Percentiles rank a stretch among this genome's conserved stretches.
These are phyloP conservation scores for Meripilus lineatus DNA, from an alignment of 1,284 basidiomycete genomes.

Conservation along the genomic window DNA sequence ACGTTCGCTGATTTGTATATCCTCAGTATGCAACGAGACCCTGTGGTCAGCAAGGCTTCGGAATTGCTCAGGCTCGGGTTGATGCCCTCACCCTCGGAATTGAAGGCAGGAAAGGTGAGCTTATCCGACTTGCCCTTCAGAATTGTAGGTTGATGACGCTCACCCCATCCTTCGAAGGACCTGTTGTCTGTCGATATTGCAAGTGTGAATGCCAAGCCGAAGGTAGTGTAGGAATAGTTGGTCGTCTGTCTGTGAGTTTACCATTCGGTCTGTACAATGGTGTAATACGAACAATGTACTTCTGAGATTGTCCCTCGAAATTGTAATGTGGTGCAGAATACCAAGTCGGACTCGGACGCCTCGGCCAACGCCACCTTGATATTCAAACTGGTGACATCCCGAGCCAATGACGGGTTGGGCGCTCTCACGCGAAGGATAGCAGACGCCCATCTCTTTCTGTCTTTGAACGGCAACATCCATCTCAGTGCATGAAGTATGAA, in stretches of 20 bases:
- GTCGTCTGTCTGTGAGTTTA: background rate
- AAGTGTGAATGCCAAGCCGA: slow-evolving; percentile 21
- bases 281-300: too few species aligned
- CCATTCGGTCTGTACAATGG: background rate
- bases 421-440: too few species aligned
- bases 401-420: too few species aligned
- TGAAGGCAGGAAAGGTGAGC: slow-evolving; percentile 62
- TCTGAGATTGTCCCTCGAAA: too few species aligned
- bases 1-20: slow-evolving; percentile 2
- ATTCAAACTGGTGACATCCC: too few species aligned
- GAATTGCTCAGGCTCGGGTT: slow-evolving; percentile 76
- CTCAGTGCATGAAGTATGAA: too few species aligned
- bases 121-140: background rate
- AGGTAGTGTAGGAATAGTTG: slow-evolving; percentile 13
- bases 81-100: slow-evolving; percentile 78
- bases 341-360: too few species aligned
- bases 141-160: background rate
- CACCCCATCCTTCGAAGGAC: slow-evolving; percentile 15
- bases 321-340: too few species aligned
- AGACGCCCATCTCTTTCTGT: too few species aligned
- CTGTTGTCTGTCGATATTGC: slow-evolving; percentile 23
- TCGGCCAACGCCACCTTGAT: too few species aligned
- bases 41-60: slow-evolving; percentile 76
- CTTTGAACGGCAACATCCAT: too few species aligned
- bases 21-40: slow-evolving; percentile 75